A percentile compares a stretch with the other conserved stretches of the same genome.
phyloP scores from a whole-genome alignment of 805 yeast species.

The Starmerella riodocensis region DNA sequence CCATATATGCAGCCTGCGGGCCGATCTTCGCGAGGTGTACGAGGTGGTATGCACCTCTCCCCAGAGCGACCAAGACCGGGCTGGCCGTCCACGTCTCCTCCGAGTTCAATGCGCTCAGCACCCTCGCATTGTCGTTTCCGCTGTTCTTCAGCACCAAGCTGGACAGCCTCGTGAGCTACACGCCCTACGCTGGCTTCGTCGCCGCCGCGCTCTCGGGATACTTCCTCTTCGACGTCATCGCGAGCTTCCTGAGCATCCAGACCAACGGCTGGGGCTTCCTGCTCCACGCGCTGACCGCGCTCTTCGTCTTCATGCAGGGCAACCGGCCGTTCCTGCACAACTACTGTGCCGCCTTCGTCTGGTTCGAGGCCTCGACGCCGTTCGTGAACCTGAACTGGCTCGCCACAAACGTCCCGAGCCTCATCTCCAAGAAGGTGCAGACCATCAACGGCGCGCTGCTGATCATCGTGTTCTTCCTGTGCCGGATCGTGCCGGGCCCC shows the following conservation, averaged over 20 bases:
- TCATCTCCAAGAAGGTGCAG: conserved; percentile 41
- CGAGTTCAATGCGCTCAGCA: conserved; percentile 63
- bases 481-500: conserved; percentile 80
- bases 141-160: conserved; percentile 46
- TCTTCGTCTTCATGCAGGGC: conserved; percentile 54
- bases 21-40: conserved; percentile 33
- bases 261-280: conserved; percentile 72
- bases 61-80: conserved; percentile 53
- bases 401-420: conserved; percentile 62
- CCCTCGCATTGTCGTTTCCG: conserved; percentile 49
- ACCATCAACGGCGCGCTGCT: conserved; percentile 60
- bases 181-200: conserved; percentile 61
- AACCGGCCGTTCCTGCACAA: conserved; percentile 65
- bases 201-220: conserved; percentile 67
- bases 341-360: conserved; percentile 67
- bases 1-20: conserved; percentile 44
- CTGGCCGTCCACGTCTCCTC: conserved; percentile 86
- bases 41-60: conserved; percentile 36
- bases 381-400: conserved; percentile 93
- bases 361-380: conserved; percentile 84
- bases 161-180: conserved; percentile 52
- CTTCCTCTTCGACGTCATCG: conserved; percentile 74
- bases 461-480: conserved; percentile 55
- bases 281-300: conserved; percentile 71
- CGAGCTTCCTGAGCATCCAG: conserved; percentile 48